Base-by-base conservation (phyloP, 352 stramenopile genomes). In the Pythium folliculosum region DNA sequence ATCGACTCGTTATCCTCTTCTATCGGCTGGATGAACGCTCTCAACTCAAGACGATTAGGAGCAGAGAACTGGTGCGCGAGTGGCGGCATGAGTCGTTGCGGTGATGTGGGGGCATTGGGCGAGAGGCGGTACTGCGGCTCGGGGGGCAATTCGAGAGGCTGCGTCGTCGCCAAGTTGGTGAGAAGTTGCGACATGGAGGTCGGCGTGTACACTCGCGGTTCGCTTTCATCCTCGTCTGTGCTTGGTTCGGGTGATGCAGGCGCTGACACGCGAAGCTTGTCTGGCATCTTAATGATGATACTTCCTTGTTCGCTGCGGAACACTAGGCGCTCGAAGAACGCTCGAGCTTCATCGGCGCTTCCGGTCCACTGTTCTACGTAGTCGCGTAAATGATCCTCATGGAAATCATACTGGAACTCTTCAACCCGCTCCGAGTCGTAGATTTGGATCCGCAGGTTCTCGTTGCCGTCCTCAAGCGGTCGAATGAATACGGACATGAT, bases 381-480 rank as follows among this genome's bases (percentile, higher is more conserved):
- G 7, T 80, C 79, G 22, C 77, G 76, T 30, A 89, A 64, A 22
- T 88, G 72, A 12, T 91, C 83, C 60, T 91, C 83, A 0, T 70
- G 79, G 53, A 90, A 91, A 43, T 91, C 83, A 50, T 88, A 91
- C 63, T 89, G 81, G 70, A 90, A 91, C 47, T 91, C 81, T 44
- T 91, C 83, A 16, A 91, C 78, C 23, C 78, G 77, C 59, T 91
- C 83, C 14, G 78, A 67, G 43, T 91, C 83, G 54, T 91, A 91
- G 32, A 91, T 90, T 53, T 90, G 78, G 50, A 91, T 75, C 2
- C 81, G 77, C 23, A 91, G 37, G 40, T 85, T 90, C 60, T 91
- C 83, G 32, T 91, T 91, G 1, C 83, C 83, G 50, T 91, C 83
- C 52, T 90, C 83, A 0, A 91, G 73, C 21, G 83, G 80, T 3